Evolutionary conservation across 768 basidiomycete genomes (phyloP), one percentile per base, ranked within the genome.

Genomic region (Termitomyces titanicus): DNA sequence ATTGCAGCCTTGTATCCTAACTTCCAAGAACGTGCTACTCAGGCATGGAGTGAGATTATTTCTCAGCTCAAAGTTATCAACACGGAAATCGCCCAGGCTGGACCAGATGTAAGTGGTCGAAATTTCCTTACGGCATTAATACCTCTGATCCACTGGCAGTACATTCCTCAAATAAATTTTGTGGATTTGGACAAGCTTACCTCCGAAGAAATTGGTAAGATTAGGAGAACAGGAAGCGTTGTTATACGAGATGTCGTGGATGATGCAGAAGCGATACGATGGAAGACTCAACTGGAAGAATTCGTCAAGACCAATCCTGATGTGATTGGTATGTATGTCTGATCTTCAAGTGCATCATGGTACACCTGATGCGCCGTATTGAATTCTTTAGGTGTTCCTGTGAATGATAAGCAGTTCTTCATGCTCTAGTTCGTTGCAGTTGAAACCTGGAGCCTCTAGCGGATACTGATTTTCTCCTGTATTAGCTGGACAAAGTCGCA

Each of bases 361-460:
- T n/a, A n/a, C 42, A 18, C 11, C 22, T 53, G 25, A 18, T 42
- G 27, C 8, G 12, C 8, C 44, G 9, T 6, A 2, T 31, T 12
- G 29, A 10, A 39, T 29, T 20, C 24, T 54, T n/a, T 39, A 86
- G 84, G 85, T 17, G 51, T 75, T 31, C 85, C 86, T 0, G 74
- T 57, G 5, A 60, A 76, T n/a, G 70, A 89, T 60, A 87, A 84
- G 49, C 87, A 89, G 61, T 88, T 90, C 69, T 89, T 85, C 69
- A 72, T 83, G 63, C 79, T 89, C 47, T 89, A 88, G 87, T 86
- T 60, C 50, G 81, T 73, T 18, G 15, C 49, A 8, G 25, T 37
- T 12, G 37, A 29, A 17, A 17, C 18, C 9, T 22, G n/a, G 42
- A 31, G 33, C 15, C 12, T 39, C 31, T 27, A 1, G 34, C 15